These are phyloP conservation scores for Breynia disticha DNA, from an alignment of 441 rosid genomes.

Conservation along the genomic window DNA sequence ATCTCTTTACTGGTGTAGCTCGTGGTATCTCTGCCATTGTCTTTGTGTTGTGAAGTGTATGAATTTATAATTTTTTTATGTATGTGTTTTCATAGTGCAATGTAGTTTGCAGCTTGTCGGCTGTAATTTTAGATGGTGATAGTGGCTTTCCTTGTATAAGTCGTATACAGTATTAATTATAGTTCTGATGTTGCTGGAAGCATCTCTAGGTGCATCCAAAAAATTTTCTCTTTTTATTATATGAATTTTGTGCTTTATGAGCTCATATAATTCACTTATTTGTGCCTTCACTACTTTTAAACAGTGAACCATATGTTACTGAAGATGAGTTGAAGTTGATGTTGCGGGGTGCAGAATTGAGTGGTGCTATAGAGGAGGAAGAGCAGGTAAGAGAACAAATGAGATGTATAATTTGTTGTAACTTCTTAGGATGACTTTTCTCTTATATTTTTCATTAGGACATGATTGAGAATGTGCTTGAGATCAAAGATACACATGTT, in stretches of 20 bases:
- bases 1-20: background rate
- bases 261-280: background rate
- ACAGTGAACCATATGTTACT: conserved; percentile 93
- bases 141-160: too few species aligned
- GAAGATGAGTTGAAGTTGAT: conserved; percentile 95
- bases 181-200: too few species aligned
- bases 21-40: background rate
- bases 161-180: too few species aligned
- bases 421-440: conserved; percentile 10
- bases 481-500: conserved; percentile 95
- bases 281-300: conserved; percentile 6
- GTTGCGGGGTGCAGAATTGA: conserved; percentile 94
- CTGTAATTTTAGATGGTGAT: too few species aligned
- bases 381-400: conserved; percentile 62
- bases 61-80: too few species aligned
- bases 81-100: too few species aligned
- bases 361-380: conserved; percentile 99
- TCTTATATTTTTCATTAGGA: conserved; percentile 47
- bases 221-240: background rate
- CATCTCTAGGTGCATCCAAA: too few species aligned
- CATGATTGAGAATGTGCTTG: conserved; percentile 99
- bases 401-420: too few species aligned
- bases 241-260: conserved; percentile 1
- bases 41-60: background rate
- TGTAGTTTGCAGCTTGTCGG: too few species aligned